A percentile compares a stretch with the other conserved stretches of the same genome.
Evolutionary conservation across 441 rosid genomes (phyloP).

Genomic region (Gossypium schwendimanii): DNA sequence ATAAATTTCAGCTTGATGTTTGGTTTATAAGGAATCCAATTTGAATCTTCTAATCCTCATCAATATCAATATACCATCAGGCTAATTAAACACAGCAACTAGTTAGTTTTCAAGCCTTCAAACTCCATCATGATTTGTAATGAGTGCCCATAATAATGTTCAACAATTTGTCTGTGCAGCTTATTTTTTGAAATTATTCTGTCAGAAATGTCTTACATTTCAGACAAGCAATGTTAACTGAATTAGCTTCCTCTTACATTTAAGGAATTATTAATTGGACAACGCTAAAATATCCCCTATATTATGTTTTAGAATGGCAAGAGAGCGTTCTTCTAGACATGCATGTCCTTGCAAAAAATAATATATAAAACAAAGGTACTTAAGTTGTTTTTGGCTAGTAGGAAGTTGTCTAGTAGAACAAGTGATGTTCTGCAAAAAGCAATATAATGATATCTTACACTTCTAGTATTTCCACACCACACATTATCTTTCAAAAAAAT

Average conservation of each 20-base stretch:
- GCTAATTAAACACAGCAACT: neutral
- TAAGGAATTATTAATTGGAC: neutral
- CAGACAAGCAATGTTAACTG: neutral
- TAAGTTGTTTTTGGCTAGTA: neutral
- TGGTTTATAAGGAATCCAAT: neutral
- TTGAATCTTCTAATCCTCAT: neutral
- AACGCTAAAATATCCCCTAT: neutral
- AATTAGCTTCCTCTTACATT: slow-evolving; percentile 1
- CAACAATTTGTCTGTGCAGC: neutral
- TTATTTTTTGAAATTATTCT: neutral
- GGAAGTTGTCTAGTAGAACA: neutral
- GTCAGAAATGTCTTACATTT: neutral
- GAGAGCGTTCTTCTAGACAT: neutral
- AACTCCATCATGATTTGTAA: neutral
- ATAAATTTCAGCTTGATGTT: neutral
- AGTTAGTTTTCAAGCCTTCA: neutral
- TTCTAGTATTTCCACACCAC: neutral
- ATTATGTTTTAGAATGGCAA: neutral
- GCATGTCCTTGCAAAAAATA: neutral
- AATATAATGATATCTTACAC: neutral
- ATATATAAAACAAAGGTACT: neutral
- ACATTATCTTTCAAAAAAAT: neutral
- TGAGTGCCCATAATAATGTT: neutral
- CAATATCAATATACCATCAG: neutral
- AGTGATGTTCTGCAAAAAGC: neutral